These are phyloP conservation scores for Stylonectria norvegica DNA, from an alignment of 2,329 filamentous ascomycete species.

Conservation along the genomic window DNA sequence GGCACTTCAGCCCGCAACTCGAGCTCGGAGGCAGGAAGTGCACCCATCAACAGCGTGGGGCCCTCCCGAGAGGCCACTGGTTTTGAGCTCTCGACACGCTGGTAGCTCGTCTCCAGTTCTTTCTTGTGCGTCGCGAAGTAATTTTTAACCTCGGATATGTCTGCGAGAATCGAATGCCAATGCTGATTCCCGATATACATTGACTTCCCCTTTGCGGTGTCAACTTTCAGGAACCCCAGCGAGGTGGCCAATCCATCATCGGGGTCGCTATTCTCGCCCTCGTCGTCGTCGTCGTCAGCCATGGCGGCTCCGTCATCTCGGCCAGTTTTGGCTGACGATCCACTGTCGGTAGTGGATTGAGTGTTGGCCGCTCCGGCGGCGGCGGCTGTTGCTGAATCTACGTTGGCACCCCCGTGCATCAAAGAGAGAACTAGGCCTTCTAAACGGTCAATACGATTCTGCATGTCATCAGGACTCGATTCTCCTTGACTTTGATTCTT, in stretches of 20 bases:
- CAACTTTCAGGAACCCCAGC: conserved; percentile 79
- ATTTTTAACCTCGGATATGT: conserved; percentile 89
- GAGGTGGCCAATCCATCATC: conserved; percentile 68
- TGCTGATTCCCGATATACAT: conserved; percentile 80
- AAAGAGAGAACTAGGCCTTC: conserved; percentile 88
- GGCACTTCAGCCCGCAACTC: conserved; percentile 81
- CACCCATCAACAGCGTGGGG: conserved; percentile 76
- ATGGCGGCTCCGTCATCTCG: conserved; percentile 54
- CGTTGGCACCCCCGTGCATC: conserved; percentile 77
- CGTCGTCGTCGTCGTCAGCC: conserved; percentile 45
- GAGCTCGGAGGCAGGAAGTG: conserved; percentile 64
- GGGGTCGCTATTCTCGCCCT: conserved; percentile 65
- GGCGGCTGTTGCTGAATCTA: conserved; percentile 41
- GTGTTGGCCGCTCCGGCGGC: conserved; percentile 34
- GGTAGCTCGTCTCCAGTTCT: conserved; percentile 78
- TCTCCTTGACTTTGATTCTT: conserved; percentile 64
- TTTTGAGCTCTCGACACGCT: conserved; percentile 69
- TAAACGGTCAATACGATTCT: conserved; percentile 92
- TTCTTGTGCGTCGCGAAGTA: conserved; percentile 86
- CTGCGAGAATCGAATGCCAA: conserved; percentile 75
- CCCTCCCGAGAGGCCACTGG: conserved; percentile 58
- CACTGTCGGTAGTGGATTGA: conserved; percentile 41
- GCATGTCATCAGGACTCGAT: conserved; percentile 86
- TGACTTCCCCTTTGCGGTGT: conserved; percentile 71
- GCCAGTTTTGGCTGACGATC: conserved; percentile 48